phyloP scores from a whole-genome alignment of 768 basidiomycete species.

The Rhodotorula paludigena region DNA sequence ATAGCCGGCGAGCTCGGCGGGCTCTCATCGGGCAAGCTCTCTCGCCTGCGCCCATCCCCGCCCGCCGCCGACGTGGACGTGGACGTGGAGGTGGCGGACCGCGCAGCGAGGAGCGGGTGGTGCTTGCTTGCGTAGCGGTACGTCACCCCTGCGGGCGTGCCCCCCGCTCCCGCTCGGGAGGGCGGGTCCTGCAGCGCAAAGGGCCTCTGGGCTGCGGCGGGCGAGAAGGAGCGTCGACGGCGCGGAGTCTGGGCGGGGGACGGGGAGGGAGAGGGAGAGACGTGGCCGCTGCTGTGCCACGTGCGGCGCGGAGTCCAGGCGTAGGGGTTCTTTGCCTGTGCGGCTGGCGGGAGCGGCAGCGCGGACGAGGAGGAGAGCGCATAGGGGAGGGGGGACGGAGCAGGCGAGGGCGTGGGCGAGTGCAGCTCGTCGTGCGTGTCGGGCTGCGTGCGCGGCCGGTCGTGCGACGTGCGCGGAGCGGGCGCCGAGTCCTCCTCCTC shows the following conservation, averaged over 20 bases:
- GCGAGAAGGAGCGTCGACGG: not conserved
- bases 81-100: too few species aligned
- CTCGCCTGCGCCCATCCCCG: not conserved
- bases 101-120: not conserved
- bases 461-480: not conserved
- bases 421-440: not conserved
- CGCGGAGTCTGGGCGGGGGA: not conserved
- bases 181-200: not conserved
- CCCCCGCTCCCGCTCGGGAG: not conserved
- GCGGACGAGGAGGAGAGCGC: not conserved
- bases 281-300: not conserved
- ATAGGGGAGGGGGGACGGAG: not conserved
- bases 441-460: not conserved
- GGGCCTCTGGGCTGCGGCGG: not conserved
- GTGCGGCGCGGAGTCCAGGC: conserved; percentile 2
- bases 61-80: not conserved
- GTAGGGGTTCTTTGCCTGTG: not conserved
- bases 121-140: not conserved
- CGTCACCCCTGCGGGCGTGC: not conserved
- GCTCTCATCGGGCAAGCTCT: not conserved
- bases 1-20: not conserved
- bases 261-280: not conserved
- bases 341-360: not conserved
- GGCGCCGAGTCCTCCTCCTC: not conserved
- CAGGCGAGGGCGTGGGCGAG: not conserved